These are phyloP conservation scores for Rutstroemia sp. DNA, from an alignment of 2,329 filamentous ascomycete species.

Conservation along the genomic window DNA sequence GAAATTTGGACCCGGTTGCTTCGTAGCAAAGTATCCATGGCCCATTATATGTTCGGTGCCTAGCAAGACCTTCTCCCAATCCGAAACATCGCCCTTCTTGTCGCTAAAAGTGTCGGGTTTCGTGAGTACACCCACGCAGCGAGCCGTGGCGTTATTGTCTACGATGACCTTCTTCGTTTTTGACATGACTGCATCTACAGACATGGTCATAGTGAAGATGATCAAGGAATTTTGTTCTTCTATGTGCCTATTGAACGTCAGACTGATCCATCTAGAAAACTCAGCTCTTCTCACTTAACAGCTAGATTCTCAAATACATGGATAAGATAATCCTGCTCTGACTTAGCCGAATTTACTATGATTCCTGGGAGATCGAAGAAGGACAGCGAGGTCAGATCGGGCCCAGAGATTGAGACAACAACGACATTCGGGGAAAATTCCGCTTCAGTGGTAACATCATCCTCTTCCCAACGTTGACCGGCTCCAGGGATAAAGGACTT, in stretches of 20 bases:
- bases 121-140: constrained; percentile 71
- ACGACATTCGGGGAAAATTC: constrained; percentile 81
- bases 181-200: constrained; percentile 69
- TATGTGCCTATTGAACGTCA: constrained; percentile 46
- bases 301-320: constrained; percentile 66
- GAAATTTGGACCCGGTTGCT: constrained; percentile 44
- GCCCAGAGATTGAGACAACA: constrained; percentile 65
- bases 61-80: constrained; percentile 58
- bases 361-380: constrained; percentile 85
- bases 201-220: constrained; percentile 71
- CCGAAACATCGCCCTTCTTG: constrained; percentile 33
- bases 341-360: constrained; percentile 60
- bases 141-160: constrained; percentile 44
- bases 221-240: constrained; percentile 63
- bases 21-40: constrained; percentile 74
- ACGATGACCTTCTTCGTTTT: constrained; percentile 60
- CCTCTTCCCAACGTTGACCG: constrained; percentile 28
- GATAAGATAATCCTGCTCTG: constrained; percentile 59
- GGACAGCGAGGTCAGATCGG: constrained; percentile 62
- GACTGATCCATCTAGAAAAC: background rate
- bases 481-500: constrained; percentile 34
- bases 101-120: constrained; percentile 69
- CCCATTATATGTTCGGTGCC: constrained; percentile 54
- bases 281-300: constrained; percentile 30
- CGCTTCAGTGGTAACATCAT: constrained; percentile 34